Evolutionary conservation across 2,329 filamentous ascomycete genomes (phyloP).

Genomic region (Alternaria consortialis): DNA sequence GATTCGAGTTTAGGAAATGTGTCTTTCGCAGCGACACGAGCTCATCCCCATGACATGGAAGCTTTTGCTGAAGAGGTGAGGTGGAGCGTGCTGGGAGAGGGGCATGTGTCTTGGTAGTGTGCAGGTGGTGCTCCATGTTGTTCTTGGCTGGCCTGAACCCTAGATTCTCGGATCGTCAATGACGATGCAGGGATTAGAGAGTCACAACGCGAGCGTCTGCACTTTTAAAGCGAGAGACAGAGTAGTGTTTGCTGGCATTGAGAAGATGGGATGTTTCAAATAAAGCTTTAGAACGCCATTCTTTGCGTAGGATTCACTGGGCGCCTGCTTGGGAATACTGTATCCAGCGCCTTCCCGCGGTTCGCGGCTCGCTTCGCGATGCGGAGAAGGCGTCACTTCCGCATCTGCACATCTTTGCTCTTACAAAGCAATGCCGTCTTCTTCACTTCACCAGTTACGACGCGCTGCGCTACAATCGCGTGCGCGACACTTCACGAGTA

Average conservation of each 20-base stretch:
- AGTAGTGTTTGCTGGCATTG: too few species aligned
- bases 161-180: conserved; percentile 25
- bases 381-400: conserved; percentile 22
- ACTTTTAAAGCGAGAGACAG: background rate
- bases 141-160: conserved; percentile 31
- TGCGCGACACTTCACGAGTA: conserved; percentile 31
- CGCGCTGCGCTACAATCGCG: conserved; percentile 2
- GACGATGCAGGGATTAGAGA: conserved; percentile 18
- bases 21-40: conserved; percentile 5
- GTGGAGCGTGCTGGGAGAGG: conserved; percentile 8
- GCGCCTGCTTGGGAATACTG: background rate
- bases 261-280: too few species aligned
- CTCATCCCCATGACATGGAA: conserved; percentile 26
- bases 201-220: background rate
- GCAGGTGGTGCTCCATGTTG: conserved; percentile 16
- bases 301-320: background rate
- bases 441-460: conserved; percentile 6
- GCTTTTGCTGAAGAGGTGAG: background rate
- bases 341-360: background rate
- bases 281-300: too few species aligned
- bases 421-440: conserved; percentile 33
- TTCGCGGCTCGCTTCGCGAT: conserved; percentile 11
- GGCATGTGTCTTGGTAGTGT: conserved; percentile 16
- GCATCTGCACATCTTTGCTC: conserved; percentile 22
- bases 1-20: conserved; percentile 12